Evolutionary conservation across 192 early-diverging fungal species (phyloP).

Genomic region (Linderina pennispora): DNA sequence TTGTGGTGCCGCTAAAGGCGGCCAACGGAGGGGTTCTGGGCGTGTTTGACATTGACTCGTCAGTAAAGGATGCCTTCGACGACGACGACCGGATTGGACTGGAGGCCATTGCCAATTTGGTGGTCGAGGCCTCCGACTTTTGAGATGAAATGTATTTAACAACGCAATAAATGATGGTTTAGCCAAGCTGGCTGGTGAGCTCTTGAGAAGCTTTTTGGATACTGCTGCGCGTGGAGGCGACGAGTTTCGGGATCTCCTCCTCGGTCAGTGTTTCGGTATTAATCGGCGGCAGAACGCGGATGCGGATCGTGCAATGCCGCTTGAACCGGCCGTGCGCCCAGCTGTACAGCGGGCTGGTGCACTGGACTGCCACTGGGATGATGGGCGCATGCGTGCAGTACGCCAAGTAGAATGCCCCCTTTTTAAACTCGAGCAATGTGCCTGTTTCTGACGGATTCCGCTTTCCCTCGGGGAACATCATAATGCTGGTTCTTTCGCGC

Average conservation of each 20-base stretch:
- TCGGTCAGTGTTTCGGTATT: constrained; percentile 33
- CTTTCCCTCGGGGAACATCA: constrained; percentile 91
- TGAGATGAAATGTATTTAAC: neutral
- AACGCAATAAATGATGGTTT: neutral
- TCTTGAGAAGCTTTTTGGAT: constrained; percentile 39
- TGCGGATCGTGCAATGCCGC: constrained; percentile 35
- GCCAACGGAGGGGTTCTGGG: constrained; percentile 51
- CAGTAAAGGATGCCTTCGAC: constrained; percentile 58
- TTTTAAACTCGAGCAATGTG: constrained; percentile 86
- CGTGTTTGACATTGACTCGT: constrained; percentile 67
- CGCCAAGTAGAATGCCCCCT: constrained; percentile 93
- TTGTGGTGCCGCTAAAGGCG: constrained; percentile 70
- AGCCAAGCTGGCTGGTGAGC: constrained; percentile 8
- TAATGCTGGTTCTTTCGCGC: constrained; percentile 67
- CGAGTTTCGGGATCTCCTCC: constrained; percentile 42
- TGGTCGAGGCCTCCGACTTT: constrained; percentile 48
- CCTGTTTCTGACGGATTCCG: constrained; percentile 66
- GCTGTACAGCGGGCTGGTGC: constrained; percentile 47
- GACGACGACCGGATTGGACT: constrained; percentile 60
- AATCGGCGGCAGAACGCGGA: constrained; percentile 42
- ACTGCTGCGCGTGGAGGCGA: constrained; percentile 27
- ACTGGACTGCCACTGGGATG: constrained; percentile 81
- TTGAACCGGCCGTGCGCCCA: constrained; percentile 26
- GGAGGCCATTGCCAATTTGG: constrained; percentile 56
- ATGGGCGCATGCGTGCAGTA: constrained; percentile 80